phyloP scores from a whole-genome alignment of 208 protist genomes.

The Trypanosomatidae sp. region DNA sequence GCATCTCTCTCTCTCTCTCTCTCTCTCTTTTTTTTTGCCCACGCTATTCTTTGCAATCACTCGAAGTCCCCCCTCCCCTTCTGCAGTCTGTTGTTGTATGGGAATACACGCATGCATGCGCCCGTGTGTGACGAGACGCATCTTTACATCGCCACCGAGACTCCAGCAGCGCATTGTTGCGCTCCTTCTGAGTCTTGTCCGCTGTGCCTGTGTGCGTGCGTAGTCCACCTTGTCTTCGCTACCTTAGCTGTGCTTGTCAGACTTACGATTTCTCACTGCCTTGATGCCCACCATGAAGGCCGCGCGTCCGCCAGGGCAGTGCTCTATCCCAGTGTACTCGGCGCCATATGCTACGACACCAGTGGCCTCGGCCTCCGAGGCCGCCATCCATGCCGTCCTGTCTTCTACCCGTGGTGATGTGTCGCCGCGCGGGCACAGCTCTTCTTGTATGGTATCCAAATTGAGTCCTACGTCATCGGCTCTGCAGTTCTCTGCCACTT shows the following conservation, averaged over 20 bases:
- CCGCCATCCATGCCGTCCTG: not conserved
- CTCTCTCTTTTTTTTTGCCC: not conserved
- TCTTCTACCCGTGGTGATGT: not conserved
- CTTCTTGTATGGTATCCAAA: not conserved
- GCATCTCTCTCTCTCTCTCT: not conserved
- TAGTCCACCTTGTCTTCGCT: not conserved
- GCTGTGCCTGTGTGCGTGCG: not conserved
- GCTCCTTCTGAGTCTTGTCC: not conserved
- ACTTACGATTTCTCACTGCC: not conserved
- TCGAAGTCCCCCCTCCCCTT: not conserved
- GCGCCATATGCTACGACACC: not conserved
- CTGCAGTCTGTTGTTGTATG: not conserved
- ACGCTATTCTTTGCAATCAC: not conserved
- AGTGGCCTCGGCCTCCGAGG: not conserved
- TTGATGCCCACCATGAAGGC: not conserved
- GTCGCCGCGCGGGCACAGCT: not conserved
- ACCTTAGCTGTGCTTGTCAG: not conserved
- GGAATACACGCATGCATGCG: not conserved
- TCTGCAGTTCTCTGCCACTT: not conserved
- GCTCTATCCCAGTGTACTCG: constrained; percentile 8
- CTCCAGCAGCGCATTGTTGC: not conserved
- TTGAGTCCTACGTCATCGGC: not conserved
- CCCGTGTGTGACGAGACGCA: not conserved
- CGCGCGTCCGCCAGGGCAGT: constrained; percentile 8
- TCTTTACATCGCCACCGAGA: not conserved